phyloP scores from a whole-genome alignment of 2,329 filamentous ascomycete genomes.

The Colletotrichum tropicicola region DNA sequence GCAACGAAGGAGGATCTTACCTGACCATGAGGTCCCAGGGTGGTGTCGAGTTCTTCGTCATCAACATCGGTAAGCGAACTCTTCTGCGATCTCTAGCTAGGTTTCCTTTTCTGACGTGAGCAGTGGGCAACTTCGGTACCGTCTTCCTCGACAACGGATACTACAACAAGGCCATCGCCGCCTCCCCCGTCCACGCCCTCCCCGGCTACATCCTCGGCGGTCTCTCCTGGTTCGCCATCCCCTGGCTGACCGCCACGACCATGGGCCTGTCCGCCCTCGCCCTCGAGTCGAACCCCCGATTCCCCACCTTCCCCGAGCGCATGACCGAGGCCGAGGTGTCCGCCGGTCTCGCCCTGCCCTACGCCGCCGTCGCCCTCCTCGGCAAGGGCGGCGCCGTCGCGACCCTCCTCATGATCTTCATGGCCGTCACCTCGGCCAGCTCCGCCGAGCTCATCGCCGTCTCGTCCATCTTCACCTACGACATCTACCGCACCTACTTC shows the following conservation, averaged over 20 bases:
- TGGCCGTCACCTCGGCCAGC: constrained; percentile 82
- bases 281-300: constrained; percentile 73
- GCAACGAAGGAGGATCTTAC: constrained; percentile 80
- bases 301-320: constrained; percentile 73
- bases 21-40: constrained; percentile 81
- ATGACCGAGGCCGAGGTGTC: constrained; percentile 77
- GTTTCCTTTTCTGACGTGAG: constrained; percentile 48
- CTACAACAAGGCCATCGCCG: constrained; percentile 87
- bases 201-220: constrained; percentile 82
- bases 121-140: constrained; percentile 75
- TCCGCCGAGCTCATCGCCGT: constrained; percentile 85
- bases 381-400: constrained; percentile 79
- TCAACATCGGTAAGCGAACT: constrained; percentile 67
- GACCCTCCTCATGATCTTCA: constrained; percentile 81
- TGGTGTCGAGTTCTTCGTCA: constrained; percentile 77
- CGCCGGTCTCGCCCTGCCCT: constrained; percentile 80
- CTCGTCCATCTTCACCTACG: constrained; percentile 86
- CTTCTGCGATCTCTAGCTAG: constrained; percentile 30
- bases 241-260: constrained; percentile 83
- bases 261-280: constrained; percentile 83
- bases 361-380: constrained; percentile 80
- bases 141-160: constrained; percentile 83
- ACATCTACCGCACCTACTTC: constrained; percentile 88
- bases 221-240: constrained; percentile 85
- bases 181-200: constrained; percentile 79